Evolutionary conservation across 306 rosid genomes (phyloP).

Genomic region (Fragaria ananassa): DNA sequence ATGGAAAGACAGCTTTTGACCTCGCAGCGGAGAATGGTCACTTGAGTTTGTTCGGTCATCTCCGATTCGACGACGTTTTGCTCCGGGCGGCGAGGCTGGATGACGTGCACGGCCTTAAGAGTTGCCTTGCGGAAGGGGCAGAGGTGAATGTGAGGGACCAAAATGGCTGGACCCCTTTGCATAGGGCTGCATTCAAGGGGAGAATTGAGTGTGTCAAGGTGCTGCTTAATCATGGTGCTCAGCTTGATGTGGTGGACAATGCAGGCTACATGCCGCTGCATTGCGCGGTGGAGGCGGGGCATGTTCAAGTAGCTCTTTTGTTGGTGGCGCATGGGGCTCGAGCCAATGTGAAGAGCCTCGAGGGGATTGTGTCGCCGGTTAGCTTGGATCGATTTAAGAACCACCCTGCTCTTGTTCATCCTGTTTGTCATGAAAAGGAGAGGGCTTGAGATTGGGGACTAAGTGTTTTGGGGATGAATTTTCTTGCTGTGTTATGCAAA

Average conservation of each 20-base stretch:
- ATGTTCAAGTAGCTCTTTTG: conserved; percentile 50
- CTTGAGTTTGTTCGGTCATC: conserved; percentile 39
- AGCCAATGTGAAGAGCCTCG: conserved; percentile 29
- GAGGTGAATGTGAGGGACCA: conserved; percentile 59
- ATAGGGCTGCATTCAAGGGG: conserved; percentile 89
- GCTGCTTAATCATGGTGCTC: conserved; percentile 62
- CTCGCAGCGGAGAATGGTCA: conserved; percentile 53
- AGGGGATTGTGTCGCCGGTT: conserved; percentile 18
- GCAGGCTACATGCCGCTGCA: conserved; percentile 66
- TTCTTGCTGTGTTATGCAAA: not conserved
- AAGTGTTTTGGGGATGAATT: not conserved
- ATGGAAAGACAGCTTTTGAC: conserved; percentile 56
- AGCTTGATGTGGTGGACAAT: conserved; percentile 54
- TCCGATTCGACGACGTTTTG: conserved; percentile 52
- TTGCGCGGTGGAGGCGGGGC: conserved; percentile 71
- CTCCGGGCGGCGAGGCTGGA: conserved; percentile 56
- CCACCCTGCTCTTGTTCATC: conserved; percentile 26
- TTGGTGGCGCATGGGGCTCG: conserved; percentile 54
- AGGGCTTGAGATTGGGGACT: not conserved
- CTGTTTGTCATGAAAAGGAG: conserved; percentile 19
- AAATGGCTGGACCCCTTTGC: conserved; percentile 85
- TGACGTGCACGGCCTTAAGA: conserved; percentile 53
- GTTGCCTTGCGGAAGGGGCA: conserved; percentile 56
- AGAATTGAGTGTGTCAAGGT: conserved; percentile 56
- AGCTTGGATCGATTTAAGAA: conserved; percentile 26